phyloP scores from a whole-genome alignment of 805 yeast species.

The Pichia deserticola region DNA sequence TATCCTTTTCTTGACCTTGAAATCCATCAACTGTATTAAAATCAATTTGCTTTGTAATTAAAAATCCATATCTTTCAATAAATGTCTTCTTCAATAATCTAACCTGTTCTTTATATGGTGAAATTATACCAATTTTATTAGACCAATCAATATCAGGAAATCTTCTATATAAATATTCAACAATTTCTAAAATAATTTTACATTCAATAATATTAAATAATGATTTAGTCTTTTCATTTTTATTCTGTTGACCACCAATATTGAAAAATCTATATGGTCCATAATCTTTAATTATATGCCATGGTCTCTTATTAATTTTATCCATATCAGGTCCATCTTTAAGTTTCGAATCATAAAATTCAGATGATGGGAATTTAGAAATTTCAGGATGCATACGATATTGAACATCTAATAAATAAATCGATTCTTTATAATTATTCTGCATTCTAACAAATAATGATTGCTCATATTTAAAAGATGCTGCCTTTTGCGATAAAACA shows the following conservation, averaged over 20 bases:
- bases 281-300: conserved; percentile 59
- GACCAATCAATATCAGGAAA: conserved; percentile 48
- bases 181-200: conserved; percentile 59
- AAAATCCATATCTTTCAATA: conserved; percentile 49
- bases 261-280: conserved; percentile 79
- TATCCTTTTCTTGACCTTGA: conserved; percentile 96
- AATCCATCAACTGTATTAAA: conserved; percentile 97
- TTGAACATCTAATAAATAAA: conserved; percentile 77
- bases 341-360: conserved; percentile 69
- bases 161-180: conserved; percentile 41
- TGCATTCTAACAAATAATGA: conserved; percentile 93
- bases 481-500: conserved; percentile 83
- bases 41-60: conserved; percentile 60
- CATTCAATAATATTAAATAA: conserved; percentile 69
- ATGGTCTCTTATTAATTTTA: conserved; percentile 49
- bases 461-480: conserved; percentile 74
- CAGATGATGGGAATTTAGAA: conserved; percentile 75
- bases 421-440: conserved; percentile 48
- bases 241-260: conserved; percentile 56
- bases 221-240: conserved; percentile 60
- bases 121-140: conserved; percentile 80
- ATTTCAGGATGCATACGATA: conserved; percentile 97
- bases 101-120: conserved; percentile 92
- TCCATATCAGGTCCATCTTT: conserved; percentile 76
- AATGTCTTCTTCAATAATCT: conserved; percentile 51